Conservation (phyloP, 331 rosid species). For the Saraca asoca region DNA sequence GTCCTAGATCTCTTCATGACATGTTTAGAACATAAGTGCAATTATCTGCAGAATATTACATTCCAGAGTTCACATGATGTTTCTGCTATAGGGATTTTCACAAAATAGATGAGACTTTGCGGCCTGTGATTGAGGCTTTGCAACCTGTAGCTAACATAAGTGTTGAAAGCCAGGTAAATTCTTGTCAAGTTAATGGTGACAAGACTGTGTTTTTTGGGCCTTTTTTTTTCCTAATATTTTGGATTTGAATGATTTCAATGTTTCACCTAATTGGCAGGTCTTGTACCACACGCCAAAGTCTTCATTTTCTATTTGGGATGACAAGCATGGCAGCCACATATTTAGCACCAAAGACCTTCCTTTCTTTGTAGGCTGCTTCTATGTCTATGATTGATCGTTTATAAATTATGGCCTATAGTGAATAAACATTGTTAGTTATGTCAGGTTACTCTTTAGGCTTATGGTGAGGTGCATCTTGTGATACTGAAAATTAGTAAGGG, state of each 20-base stretch:
- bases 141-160: slow-evolving; percentile 71
- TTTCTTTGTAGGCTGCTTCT: slow-evolving; percentile 70
- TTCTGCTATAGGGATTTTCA: slow-evolving; percentile 69
- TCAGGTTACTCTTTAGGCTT: background rate
- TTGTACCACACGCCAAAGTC: slow-evolving; percentile 83
- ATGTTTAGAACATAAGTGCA: slow-evolving; percentile 25
- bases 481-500: background rate
- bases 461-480: background rate
- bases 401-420: slow-evolving; percentile 3
- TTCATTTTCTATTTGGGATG: slow-evolving; percentile 83
- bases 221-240: background rate
- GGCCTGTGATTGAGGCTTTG: slow-evolving; percentile 71
- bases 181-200: slow-evolving; percentile 10
- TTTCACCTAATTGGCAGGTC: slow-evolving; percentile 56
- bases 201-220: slow-evolving; percentile 3
- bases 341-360: slow-evolving; percentile 82
- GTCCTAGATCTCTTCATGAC: background rate
- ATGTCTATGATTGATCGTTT: slow-evolving; percentile 34
- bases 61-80: slow-evolving; percentile 19
- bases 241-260: slow-evolving; percentile 31
- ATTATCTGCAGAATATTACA: slow-evolving; percentile 18
- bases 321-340: slow-evolving; percentile 57
- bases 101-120: slow-evolving; percentile 59
- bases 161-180: slow-evolving; percentile 85
- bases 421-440: slow-evolving; percentile 6